Conservation (phyloP, 495 filamentous ascomycete genomes). For the Penicillium roqueforti region DNA sequence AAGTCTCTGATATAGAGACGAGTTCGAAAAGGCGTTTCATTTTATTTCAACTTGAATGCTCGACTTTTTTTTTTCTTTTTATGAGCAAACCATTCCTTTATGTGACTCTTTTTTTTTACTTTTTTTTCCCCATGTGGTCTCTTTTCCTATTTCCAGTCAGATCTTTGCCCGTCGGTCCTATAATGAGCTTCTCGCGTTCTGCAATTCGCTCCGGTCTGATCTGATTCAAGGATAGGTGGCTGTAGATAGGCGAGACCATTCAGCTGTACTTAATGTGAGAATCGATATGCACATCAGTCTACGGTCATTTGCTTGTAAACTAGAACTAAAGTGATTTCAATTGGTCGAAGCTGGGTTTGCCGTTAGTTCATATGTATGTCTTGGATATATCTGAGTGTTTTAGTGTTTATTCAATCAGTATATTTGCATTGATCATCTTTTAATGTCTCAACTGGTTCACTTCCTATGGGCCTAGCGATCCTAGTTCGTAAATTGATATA, state of each 20-base stretch:
- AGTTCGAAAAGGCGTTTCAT: slow-evolving; percentile 24
- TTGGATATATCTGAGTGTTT: not conserved
- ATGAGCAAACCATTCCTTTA: slow-evolving; percentile 14
- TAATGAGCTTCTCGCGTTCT: not conserved
- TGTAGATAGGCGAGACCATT: slow-evolving; percentile 22
- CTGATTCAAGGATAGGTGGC: slow-evolving; percentile 10
- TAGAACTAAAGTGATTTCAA: not conserved
- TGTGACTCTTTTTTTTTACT: slow-evolving; percentile 11
- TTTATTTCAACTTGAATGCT: slow-evolving; percentile 19
- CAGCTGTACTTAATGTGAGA: slow-evolving; percentile 36
- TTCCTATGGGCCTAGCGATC: not conserved
- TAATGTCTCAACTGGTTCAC: not conserved
- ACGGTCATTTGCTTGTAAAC: not conserved
- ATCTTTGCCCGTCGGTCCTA: slow-evolving; percentile 1
- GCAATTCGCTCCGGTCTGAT: slow-evolving; percentile 7
- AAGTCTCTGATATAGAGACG: slow-evolving; percentile 2
- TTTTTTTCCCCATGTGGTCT: slow-evolving; percentile 5
- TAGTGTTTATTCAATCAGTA: not conserved
- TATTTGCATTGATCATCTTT: not conserved
- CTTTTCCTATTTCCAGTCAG: slow-evolving; percentile 1
- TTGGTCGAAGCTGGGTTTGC: not conserved
- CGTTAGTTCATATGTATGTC: not conserved
- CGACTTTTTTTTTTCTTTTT: not conserved
- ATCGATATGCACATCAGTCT: slow-evolving; percentile 24
- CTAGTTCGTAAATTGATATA: not conserved